These are phyloP conservation scores for Trichoderma cornu-damae DNA, from an alignment of 2,329 filamentous ascomycete species.

Conservation along the genomic window DNA sequence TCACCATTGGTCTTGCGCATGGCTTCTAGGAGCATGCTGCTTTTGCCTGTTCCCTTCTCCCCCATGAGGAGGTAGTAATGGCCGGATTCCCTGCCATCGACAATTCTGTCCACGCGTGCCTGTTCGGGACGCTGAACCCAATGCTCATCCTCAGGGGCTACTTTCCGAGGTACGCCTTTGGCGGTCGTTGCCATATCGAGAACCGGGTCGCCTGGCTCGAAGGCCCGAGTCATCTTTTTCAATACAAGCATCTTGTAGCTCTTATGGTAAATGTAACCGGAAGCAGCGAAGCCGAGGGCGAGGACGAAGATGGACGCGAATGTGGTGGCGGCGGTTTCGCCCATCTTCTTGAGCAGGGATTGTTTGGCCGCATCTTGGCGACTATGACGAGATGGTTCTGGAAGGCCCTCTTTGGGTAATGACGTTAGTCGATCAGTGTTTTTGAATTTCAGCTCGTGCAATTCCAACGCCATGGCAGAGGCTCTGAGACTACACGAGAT, in stretches of 20 bases:
- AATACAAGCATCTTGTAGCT: slow-evolving; percentile 87
- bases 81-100: slow-evolving; percentile 65
- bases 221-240: slow-evolving; percentile 89
- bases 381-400: not conserved
- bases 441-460: not conserved
- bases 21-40: slow-evolving; percentile 88
- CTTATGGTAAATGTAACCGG: slow-evolving; percentile 73
- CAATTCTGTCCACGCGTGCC: slow-evolving; percentile 71
- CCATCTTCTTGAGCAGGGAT: slow-evolving; percentile 55
- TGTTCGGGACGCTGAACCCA: slow-evolving; percentile 89
- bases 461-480: not conserved
- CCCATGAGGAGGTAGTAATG: slow-evolving; percentile 91
- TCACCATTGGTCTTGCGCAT: slow-evolving; percentile 91
- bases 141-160: slow-evolving; percentile 37
- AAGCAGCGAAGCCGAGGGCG: slow-evolving; percentile 57
- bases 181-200: slow-evolving; percentile 69
- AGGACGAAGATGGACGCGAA: slow-evolving; percentile 69
- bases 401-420: not conserved
- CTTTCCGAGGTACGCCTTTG: slow-evolving; percentile 48
- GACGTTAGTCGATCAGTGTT: not conserved
- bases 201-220: slow-evolving; percentile 85
- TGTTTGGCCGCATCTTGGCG: slow-evolving; percentile 22
- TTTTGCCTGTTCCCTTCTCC: slow-evolving; percentile 95
- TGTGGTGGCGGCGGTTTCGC: slow-evolving; percentile 69
- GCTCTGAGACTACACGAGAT: not conserved